Evolutionary conservation across 805 yeast genomes (phyloP), one percentile per base, ranked within the genome.

Genomic region (Yamadazyma kitorensis): DNA sequence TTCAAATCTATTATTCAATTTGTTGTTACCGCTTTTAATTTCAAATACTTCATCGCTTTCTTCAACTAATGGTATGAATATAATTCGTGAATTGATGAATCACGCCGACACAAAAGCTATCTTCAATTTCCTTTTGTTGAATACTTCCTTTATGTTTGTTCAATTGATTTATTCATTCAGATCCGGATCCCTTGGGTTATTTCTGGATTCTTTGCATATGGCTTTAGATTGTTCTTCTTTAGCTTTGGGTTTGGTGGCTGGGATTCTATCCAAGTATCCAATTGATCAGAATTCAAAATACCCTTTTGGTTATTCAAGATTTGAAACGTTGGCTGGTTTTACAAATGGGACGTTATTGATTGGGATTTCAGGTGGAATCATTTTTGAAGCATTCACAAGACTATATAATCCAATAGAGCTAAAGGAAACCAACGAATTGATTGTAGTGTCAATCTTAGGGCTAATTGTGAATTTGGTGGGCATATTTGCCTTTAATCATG

Each of bases 121-220:
- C 19, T 89, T 93, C 59, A 82, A 86, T 37, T 93, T 91, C 50
- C 61, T 93, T 30, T 58, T 91, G 43, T 70, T 93, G 40, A 93
- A 93, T 59, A 78, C 95, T 9, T 76, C 93, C 2, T 93, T 93
- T 61, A 93, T 93, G 99, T 78, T 93, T 50, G 80, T 93, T 25
- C 99, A 93, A 62, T 70, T 93, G 44, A 62, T 93, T 7, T 93
- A 93, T 56, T 89, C 98, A 0, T 83, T 93, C 61, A 72, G 95
- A 41, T 88, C 98, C 1, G 89, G 86, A 52, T 91, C 98, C 0
- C 64, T 93, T 29, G 97, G 98, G 8, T 67, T 93, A 16, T 59
- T 93, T 33, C 87, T 96, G 13, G 99, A 93, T 53, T 87, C 96
- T 1, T 70, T 93, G 33, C 99, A 93, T 58, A 93, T 93, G 99